These are phyloP conservation scores for Cladosporium sp. DNA, from an alignment of 2,329 filamentous ascomycete genomes.

Conservation along the genomic window DNA sequence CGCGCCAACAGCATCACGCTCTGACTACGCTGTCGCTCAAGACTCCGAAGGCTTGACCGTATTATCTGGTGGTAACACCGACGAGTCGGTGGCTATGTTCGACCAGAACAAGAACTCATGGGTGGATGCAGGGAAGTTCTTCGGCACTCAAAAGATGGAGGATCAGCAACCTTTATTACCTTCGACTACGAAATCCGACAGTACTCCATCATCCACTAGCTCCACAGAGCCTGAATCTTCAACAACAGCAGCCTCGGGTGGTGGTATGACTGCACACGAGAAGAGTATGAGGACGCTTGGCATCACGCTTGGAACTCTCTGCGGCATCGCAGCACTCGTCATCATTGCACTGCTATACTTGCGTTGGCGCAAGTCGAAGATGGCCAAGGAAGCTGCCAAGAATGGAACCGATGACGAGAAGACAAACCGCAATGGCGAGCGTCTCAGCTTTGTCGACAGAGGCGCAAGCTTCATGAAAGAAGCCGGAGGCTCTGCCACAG, in stretches of 20 bases:
- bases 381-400: conserved; percentile 36
- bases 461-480: conserved; percentile 52
- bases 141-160: conserved; percentile 47
- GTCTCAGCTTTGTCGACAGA: conserved; percentile 48
- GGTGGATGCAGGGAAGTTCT: conserved; percentile 65
- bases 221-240: conserved; percentile 33
- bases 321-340: conserved; percentile 68
- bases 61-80: conserved; percentile 68
- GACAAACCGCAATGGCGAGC: conserved; percentile 31
- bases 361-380: conserved; percentile 57
- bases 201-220: conserved; percentile 34
- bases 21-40: conserved; percentile 69
- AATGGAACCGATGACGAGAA: conserved; percentile 35
- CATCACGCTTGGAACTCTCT: conserved; percentile 75
- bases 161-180: conserved; percentile 22
- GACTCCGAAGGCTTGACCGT: conserved; percentile 65
- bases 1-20: conserved; percentile 62
- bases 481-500: conserved; percentile 40
- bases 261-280: conserved; percentile 34
- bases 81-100: conserved; percentile 72
- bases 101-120: conserved; percentile 71
- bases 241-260: conserved; percentile 27
- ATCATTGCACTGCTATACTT: conserved; percentile 67
- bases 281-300: conserved; percentile 63
- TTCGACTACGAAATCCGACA: conserved; percentile 28